These are phyloP conservation scores for Boletus smithii DNA, from an alignment of 1,284 basidiomycete species.

Conservation along the genomic window DNA sequence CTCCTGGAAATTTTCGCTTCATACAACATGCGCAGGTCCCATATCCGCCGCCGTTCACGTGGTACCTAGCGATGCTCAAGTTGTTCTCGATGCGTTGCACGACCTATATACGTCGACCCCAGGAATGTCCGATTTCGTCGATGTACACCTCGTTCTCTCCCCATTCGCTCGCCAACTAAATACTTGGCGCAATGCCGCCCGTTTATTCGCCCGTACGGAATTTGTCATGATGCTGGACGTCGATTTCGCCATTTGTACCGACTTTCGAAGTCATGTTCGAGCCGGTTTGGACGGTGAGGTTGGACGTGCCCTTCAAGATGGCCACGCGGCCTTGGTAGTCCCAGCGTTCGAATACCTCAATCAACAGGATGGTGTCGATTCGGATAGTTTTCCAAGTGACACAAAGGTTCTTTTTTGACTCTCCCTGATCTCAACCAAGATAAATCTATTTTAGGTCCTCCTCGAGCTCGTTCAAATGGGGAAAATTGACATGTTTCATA, in stretches of 20 bases:
- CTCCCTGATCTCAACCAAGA: neutral
- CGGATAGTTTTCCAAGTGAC: slow-evolving; percentile 55
- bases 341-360: slow-evolving; percentile 76
- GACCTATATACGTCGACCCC: slow-evolving; percentile 61
- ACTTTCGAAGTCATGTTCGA: slow-evolving; percentile 59
- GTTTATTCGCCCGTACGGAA: slow-evolving; percentile 75
- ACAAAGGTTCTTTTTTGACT: slow-evolving; percentile 48
- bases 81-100: slow-evolving; percentile 54
- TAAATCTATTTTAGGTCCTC: slow-evolving; percentile 42
- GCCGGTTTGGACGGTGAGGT: slow-evolving; percentile 27
- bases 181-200: slow-evolving; percentile 81
- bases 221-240: slow-evolving; percentile 88
- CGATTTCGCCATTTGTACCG: slow-evolving; percentile 79
- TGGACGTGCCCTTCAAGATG: slow-evolving; percentile 42
- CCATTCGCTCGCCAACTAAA: slow-evolving; percentile 81
- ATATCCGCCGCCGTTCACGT: slow-evolving; percentile 81
- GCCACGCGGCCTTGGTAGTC: slow-evolving; percentile 66
- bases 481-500: slow-evolving; percentile 72
- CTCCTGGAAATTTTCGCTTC: neutral
- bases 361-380: slow-evolving; percentile 58
- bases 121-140: slow-evolving; percentile 66
- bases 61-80: slow-evolving; percentile 33
- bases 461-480: slow-evolving; percentile 50
- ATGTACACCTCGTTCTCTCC: slow-evolving; percentile 85
- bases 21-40: slow-evolving; percentile 50